Evolutionary conservation across 139 green algal genomes (phyloP).

Genomic region (Volvox reticuliferus): DNA sequence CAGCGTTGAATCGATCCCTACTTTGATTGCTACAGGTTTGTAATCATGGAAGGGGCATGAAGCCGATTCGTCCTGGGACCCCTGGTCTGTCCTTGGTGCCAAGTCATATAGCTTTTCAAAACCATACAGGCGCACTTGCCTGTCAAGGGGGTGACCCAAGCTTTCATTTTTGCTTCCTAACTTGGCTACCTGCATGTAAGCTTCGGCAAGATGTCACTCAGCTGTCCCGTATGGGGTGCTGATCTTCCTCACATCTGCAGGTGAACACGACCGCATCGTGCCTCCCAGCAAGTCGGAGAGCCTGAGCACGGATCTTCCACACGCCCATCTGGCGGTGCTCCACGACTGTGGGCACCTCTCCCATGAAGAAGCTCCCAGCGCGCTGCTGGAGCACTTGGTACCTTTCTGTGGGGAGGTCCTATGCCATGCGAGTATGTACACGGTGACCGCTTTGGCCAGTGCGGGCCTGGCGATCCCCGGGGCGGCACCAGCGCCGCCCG

Average conservation of each 20-base stretch:
- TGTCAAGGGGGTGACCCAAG: too few species aligned
- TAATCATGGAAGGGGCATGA: background rate
- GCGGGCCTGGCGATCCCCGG: too few species aligned
- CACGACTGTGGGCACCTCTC: constrained; percentile 81
- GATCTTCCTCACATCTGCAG: background rate
- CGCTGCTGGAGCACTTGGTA: constrained; percentile 67
- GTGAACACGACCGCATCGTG: constrained; percentile 70
- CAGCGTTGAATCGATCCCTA: constrained; percentile 53
- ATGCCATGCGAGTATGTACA: background rate
- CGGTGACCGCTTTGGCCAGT: background rate
- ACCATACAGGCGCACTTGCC: too few species aligned
- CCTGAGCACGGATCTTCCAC: constrained; percentile 52
- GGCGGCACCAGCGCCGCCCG: too few species aligned
- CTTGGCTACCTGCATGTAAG: too few species aligned
- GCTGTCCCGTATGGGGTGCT: too few species aligned
- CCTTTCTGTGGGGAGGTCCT: constrained; percentile 63
- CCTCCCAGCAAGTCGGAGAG: constrained; percentile 50
- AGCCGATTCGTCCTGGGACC: too few species aligned
- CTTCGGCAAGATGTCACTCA: too few species aligned
- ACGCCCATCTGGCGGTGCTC: constrained; percentile 60
- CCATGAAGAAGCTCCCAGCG: constrained; percentile 77
- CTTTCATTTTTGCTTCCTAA: too few species aligned
- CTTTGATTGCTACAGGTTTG: constrained; percentile 68
- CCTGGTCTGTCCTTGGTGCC: too few species aligned
- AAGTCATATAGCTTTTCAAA: too few species aligned